A percentile compares a stretch with the other conserved stretches of the same genome.
These are phyloP conservation scores for Aspergillus cejpii DNA, from an alignment of 2,329 filamentous ascomycete species.

Conservation along the genomic window DNA sequence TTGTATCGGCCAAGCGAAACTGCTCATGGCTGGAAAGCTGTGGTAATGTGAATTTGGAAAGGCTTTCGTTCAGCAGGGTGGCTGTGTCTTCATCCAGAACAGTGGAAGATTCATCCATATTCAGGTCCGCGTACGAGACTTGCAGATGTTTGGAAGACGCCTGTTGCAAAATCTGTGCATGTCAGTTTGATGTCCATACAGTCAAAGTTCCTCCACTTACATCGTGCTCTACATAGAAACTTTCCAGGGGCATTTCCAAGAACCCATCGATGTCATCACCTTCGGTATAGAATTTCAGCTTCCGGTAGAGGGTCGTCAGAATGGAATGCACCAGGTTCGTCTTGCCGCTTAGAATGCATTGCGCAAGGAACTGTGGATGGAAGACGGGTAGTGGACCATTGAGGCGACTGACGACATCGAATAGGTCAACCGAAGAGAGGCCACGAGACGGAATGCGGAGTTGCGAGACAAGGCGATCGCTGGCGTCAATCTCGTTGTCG, in stretches of 20 bases:
- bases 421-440: slow-evolving; percentile 59
- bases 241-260: slow-evolving; percentile 52
- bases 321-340: slow-evolving; percentile 63
- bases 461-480: slow-evolving; percentile 53
- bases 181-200: slow-evolving; percentile 15
- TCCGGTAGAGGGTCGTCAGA: slow-evolving; percentile 63
- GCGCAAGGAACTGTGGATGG: slow-evolving; percentile 82
- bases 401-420: slow-evolving; percentile 71
- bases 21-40: slow-evolving; percentile 80
- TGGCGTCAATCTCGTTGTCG: slow-evolving; percentile 64
- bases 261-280: slow-evolving; percentile 76
- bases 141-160: slow-evolving; percentile 44
- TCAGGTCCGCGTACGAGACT: slow-evolving; percentile 48
- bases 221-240: slow-evolving; percentile 44
- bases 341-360: slow-evolving; percentile 80
- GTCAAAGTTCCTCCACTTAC: slow-evolving; percentile 27
- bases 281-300: slow-evolving; percentile 73
- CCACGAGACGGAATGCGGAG: slow-evolving; percentile 46
- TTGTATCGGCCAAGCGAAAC: slow-evolving; percentile 73
- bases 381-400: slow-evolving; percentile 86
- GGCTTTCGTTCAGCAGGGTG: slow-evolving; percentile 62
- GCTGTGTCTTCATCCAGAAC: slow-evolving; percentile 67
- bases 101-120: slow-evolving; percentile 51
- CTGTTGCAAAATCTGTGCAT: slow-evolving; percentile 32
- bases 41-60: slow-evolving; percentile 67